Evolutionary conservation across 140 eudicot species (phyloP), one percentile per base, ranked within the genome.

Genomic region (Bidens hawaiensis): DNA sequence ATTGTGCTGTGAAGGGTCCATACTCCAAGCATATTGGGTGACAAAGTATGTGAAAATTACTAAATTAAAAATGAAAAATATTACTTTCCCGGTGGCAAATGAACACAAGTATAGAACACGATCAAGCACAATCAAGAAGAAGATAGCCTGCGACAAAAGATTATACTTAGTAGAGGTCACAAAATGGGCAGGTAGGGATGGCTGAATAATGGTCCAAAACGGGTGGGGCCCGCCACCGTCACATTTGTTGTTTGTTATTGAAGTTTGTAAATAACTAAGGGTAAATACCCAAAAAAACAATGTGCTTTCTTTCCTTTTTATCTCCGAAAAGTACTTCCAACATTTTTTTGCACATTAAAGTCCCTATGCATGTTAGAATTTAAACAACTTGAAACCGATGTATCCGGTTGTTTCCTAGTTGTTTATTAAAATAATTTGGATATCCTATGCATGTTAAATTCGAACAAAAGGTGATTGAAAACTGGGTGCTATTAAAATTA

Each of bases 61-160:
- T 23, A 94, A 89, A 86, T 81, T 89, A 94, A 76, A 88, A 47
- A 94, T 79, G 78, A 85, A 94, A 72, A 81, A 85, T 60, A 94
- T 76, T 16, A 94, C 97, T 81, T 94, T 94, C 30, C 90, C 97
- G 0, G 94, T 81, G 28, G 99, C 95, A 65, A 94, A 94, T 49
- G 99, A 94, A 73, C 99, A 89, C 22, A 94, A 80, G 76, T 94
- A 94, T 67, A 94, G 75, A 57, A 88, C 70, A n/a, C 99, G 99
- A 69, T 94, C 99, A 33, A 94, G 79, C 62, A 94, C 95, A 68
- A 94, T 94, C 82, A 94, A 79, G 90, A 89, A 94, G 85, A 94
- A 94, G 72, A 94, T 94, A 47, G 78, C 80, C 99, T 94, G 97
- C 95, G 83, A 16, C 64, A 52, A 26, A 72, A 56, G 13, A 53